Percentiles rank a stretch among this genome's conserved stretches.
These are phyloP conservation scores for Helotiales sp. DNA, from an alignment of 2,329 filamentous ascomycete species.

Conservation along the genomic window DNA sequence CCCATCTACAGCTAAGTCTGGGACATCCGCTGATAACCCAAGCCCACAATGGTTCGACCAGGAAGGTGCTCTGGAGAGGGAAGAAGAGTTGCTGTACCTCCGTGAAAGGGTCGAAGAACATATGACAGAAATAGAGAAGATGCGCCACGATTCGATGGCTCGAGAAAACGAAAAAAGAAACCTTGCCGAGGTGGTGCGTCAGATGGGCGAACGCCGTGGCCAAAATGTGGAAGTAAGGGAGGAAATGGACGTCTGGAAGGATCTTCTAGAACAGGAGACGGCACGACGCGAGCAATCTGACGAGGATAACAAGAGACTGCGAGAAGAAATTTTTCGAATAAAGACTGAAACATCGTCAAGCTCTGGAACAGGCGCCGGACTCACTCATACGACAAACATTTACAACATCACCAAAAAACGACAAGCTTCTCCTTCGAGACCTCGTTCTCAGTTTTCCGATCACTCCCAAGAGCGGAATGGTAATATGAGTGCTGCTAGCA, in stretches of 20 bases:
- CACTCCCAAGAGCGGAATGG: conserved; percentile 49
- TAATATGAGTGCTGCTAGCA: conserved; percentile 59
- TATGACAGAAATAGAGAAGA: conserved; percentile 77
- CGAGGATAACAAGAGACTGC: conserved; percentile 79
- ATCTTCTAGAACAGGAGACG: conserved; percentile 89
- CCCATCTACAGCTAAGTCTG: conserved; percentile 59
- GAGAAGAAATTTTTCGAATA: conserved; percentile 79
- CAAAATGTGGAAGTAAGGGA: conserved; percentile 53
- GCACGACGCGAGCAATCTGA: conserved; percentile 86
- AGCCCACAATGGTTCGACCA: conserved; percentile 58
- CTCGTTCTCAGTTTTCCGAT: conserved; percentile 47
- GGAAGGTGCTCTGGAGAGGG: conserved; percentile 63
- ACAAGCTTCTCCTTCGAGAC: conserved; percentile 45
- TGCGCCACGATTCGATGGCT: conserved; percentile 74
- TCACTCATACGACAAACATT: conserved; percentile 64
- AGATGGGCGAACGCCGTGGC: conserved; percentile 53
- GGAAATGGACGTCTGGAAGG: conserved; percentile 87
- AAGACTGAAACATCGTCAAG: conserved; percentile 53
- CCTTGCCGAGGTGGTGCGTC: conserved; percentile 77
- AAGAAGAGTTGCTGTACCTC: conserved; percentile 83
- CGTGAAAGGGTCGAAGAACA: conserved; percentile 85
- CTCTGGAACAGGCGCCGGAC: conserved; percentile 32
- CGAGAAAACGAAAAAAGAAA: conserved; percentile 85
- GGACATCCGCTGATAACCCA: conserved; percentile 57
- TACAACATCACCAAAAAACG: conserved; percentile 63